Conservation (phyloP, 1,284 basidiomycete genomes). For the Boletus mariae region DNA sequence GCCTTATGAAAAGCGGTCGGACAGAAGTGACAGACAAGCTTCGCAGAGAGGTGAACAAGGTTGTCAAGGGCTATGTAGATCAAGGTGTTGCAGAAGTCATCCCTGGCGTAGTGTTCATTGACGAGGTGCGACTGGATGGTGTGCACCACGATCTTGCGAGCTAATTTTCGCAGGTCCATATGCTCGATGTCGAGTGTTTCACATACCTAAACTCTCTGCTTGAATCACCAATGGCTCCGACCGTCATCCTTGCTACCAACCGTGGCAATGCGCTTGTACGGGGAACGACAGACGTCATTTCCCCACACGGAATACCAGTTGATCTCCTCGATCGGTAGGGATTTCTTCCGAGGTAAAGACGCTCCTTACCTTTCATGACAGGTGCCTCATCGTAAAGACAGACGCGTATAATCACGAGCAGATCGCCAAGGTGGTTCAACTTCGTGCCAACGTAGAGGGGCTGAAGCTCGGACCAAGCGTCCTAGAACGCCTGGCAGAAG, state of each 20-base stretch:
- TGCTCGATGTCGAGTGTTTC: constrained; percentile 99
- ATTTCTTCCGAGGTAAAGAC: constrained; percentile 6
- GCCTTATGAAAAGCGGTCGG: constrained; percentile 88
- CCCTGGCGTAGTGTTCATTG: constrained; percentile 97
- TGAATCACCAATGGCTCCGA: constrained; percentile 95
- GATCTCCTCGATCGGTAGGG: constrained; percentile 87
- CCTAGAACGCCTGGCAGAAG: constrained; percentile 75
- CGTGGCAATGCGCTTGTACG: constrained; percentile 89
- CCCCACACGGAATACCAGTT: constrained; percentile 92
- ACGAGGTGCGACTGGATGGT: constrained; percentile 67
- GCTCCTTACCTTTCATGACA: constrained; percentile 30
- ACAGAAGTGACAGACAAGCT: constrained; percentile 98
- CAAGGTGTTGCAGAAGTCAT: constrained; percentile 98
- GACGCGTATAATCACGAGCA: constrained; percentile 82
- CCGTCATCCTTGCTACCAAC: constrained; percentile 96
- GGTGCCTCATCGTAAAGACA: constrained; percentile 96
- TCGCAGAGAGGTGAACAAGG: constrained; percentile 93
- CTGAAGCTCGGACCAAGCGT: constrained; percentile 77
- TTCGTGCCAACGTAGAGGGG: constrained; percentile 85
- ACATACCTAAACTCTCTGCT: constrained; percentile 96
- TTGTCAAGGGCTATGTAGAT: constrained; percentile 97
- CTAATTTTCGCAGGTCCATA: constrained; percentile 75
- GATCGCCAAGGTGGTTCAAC: constrained; percentile 82
- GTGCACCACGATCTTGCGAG: not conserved
- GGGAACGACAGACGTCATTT: constrained; percentile 87